These are phyloP conservation scores for Akanthomyces uredinophilus DNA, from an alignment of 2,329 filamentous ascomycete species.

Conservation along the genomic window DNA sequence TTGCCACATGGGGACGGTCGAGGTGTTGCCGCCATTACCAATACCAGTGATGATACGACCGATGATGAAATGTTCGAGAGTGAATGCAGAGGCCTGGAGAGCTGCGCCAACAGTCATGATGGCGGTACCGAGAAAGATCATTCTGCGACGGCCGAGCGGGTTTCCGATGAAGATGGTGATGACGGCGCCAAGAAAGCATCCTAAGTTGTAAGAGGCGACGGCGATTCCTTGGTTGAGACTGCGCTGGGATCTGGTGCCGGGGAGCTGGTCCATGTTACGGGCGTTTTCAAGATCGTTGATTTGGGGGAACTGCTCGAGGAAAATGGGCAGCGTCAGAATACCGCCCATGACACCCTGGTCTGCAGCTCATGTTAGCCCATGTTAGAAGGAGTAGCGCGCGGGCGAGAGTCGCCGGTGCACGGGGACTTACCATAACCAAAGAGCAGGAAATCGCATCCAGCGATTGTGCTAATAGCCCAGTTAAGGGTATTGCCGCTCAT, in stretches of 20 bases:
- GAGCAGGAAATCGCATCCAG: slow-evolving; percentile 66
- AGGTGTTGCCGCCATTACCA: slow-evolving; percentile 53
- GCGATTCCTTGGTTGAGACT: slow-evolving; percentile 51
- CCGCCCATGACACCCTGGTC: slow-evolving; percentile 74
- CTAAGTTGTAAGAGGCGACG: slow-evolving; percentile 54
- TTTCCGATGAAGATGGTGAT: slow-evolving; percentile 63
- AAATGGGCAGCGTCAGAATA: slow-evolving; percentile 62
- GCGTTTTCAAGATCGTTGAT: slow-evolving; percentile 35
- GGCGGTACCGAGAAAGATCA: slow-evolving; percentile 54
- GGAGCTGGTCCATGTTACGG: slow-evolving; percentile 14
- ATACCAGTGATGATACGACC: slow-evolving; percentile 55
- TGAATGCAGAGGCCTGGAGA: slow-evolving; percentile 53
- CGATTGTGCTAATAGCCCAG: slow-evolving; percentile 64
- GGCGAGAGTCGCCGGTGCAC: neutral
- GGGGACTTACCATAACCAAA: slow-evolving; percentile 46
- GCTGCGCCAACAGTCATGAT: slow-evolving; percentile 55
- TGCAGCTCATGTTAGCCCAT: slow-evolving; percentile 37
- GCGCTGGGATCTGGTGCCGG: slow-evolving; percentile 33
- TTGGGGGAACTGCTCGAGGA: slow-evolving; percentile 53
- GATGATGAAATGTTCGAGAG: slow-evolving; percentile 50
- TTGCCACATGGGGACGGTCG: slow-evolving; percentile 56
- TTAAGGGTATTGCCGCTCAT: slow-evolving; percentile 61
- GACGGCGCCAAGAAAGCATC: slow-evolving; percentile 59
- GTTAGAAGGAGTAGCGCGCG: slow-evolving; percentile 6
- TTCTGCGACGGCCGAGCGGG: slow-evolving; percentile 52